These are phyloP conservation scores for Panus rudis DNA, from an alignment of 768 basidiomycete species.

Conservation along the genomic window DNA sequence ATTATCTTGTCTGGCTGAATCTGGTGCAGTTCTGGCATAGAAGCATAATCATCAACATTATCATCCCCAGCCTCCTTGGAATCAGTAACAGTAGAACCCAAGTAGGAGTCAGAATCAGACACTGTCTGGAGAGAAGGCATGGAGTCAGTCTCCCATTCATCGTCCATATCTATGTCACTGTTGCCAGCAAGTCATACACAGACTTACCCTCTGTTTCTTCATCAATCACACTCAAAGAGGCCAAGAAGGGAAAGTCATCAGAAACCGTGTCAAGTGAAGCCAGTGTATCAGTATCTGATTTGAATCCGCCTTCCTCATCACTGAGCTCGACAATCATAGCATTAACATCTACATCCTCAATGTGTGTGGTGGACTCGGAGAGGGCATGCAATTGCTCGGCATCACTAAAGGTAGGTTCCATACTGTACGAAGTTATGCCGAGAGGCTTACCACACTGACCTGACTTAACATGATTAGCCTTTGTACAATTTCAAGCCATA, in stretches of 20 bases:
- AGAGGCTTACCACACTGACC: slow-evolving; percentile 2
- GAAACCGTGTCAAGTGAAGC: not conserved
- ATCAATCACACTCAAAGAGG: too few relatives aligned
- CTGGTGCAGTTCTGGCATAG: too few relatives aligned
- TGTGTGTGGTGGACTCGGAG: not conserved
- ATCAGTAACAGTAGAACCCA: too few relatives aligned
- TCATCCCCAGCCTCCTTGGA: too few relatives aligned
- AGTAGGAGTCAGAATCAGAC: too few relatives aligned
- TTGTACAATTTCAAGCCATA: slow-evolving; percentile 3
- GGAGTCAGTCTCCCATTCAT: too few relatives aligned
- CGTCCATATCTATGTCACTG: too few relatives aligned
- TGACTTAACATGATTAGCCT: not conserved
- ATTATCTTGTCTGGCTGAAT: too few relatives aligned
- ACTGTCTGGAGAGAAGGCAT: too few relatives aligned
- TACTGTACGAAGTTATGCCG: not conserved
- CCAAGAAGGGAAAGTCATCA: not conserved
- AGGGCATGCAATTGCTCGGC: slow-evolving; percentile 1
- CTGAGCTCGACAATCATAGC: not conserved
- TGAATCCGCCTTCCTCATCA: not conserved
- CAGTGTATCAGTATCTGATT: not conserved
- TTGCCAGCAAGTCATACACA: too few relatives aligned
- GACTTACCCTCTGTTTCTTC: too few relatives aligned
- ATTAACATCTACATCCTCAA: not conserved
- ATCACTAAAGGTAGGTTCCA: not conserved
- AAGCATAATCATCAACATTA: too few relatives aligned